A percentile compares a stretch with the other conserved stretches of the same genome.
Conservation (phyloP, 1,284 basidiomycete species). For the Pseudozyma pruni region DNA sequence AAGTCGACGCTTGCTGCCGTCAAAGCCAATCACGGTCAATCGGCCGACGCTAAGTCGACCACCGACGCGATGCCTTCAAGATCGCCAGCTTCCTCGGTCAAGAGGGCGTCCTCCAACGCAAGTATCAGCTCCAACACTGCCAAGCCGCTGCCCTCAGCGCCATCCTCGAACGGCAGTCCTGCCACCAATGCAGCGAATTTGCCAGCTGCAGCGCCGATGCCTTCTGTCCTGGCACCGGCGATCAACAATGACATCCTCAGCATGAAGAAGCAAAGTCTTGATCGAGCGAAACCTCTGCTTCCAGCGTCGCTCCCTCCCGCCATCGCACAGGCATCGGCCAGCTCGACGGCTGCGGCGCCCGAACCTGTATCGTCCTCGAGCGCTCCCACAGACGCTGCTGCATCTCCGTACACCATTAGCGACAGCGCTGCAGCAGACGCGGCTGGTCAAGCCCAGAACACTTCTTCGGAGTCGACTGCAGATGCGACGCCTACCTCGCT, state of each 20-base stretch:
- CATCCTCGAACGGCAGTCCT: constrained; percentile 9
- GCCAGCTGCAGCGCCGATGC: constrained; percentile 2
- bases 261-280: constrained; percentile 20
- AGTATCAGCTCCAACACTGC: constrained; percentile 18
- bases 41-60: constrained; percentile 11
- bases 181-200: constrained; percentile 5
- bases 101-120: constrained; percentile 25
- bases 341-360: neutral
- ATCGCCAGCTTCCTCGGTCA: constrained; percentile 17
- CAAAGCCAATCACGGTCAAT: constrained; percentile 13
- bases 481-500: too few relatives aligned
- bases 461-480: too few relatives aligned
- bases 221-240: constrained; percentile 20
- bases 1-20: constrained; percentile 31
- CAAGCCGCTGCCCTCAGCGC: constrained; percentile 13
- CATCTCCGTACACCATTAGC: constrained; percentile 5
- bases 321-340: neutral
- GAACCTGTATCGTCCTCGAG: neutral
- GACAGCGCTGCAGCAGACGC: neutral
- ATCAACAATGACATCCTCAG: constrained; percentile 17
- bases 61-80: neutral
- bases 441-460: neutral
- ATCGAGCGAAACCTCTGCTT: neutral
- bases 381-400: neutral
- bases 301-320: constrained; percentile 1